These are phyloP conservation scores for Psilocybe azurescens DNA, from an alignment of 768 basidiomycete species.

Conservation along the genomic window DNA sequence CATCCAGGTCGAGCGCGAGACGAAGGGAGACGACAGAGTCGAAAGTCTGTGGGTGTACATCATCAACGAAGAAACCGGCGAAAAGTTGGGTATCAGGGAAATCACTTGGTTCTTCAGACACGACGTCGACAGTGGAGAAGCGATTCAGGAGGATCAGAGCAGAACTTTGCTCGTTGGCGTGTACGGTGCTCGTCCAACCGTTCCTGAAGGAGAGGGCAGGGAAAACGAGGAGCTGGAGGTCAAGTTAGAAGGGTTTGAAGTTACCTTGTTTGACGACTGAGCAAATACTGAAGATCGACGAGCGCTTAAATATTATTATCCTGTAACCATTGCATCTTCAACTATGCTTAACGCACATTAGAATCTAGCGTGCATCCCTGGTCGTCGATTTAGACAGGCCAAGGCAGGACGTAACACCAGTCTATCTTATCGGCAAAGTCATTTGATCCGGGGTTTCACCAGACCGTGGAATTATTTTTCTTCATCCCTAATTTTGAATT, in stretches of 20 bases:
- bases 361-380: too few species aligned
- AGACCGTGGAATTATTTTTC: too few species aligned
- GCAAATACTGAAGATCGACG: too few species aligned
- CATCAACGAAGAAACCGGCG: constrained; percentile 34
- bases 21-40: constrained; percentile 32
- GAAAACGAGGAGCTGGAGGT: constrained; percentile 32
- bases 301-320: too few species aligned
- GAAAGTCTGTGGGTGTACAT: constrained; percentile 38
- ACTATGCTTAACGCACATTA: too few species aligned
- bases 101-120: constrained; percentile 39
- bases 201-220: constrained; percentile 30
- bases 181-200: constrained; percentile 33
- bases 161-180: constrained; percentile 31
- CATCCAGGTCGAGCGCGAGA: constrained; percentile 34
- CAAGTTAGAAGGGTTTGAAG: constrained; percentile 33
- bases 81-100: constrained; percentile 35
- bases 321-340: too few species aligned
- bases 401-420: too few species aligned
- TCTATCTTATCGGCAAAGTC: too few species aligned
- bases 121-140: constrained; percentile 24
- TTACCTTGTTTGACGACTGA: constrained; percentile 37
- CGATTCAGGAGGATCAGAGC: constrained; percentile 5
- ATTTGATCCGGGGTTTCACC: too few species aligned
- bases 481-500: too few species aligned
- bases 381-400: too few species aligned